Evolutionary conservation across 2,329 filamentous ascomycete species (phyloP), one percentile per base, ranked within the genome.

Genomic region (Metarhizium brunneum): DNA sequence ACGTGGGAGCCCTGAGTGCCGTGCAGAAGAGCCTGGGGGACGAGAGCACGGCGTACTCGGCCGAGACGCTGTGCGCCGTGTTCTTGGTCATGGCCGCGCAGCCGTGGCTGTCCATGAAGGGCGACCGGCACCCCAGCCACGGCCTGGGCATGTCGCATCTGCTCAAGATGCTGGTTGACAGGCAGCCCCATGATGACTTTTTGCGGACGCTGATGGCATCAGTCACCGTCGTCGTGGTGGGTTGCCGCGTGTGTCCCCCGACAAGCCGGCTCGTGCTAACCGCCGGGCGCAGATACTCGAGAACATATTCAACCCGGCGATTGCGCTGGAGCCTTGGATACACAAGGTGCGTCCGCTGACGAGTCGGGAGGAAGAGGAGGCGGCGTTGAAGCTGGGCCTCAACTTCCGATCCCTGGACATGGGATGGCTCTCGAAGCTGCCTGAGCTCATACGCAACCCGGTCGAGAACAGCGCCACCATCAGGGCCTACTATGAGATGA

Each of bases 11-110:
- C 0, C 56, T 72, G 7, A 62, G 56, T 5, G 58, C 62, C 1
- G 59, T 72, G 29, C 61, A 65, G 6, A 47, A 52, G 3, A 62
- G 61, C 42, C 45, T 72, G 2, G 57, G 59, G 35, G 60, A 70
- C 14, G 64, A 68, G 0, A 54, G 29, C 0, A 65, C 62, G 14
- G 64, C 64, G 3, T 58, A 59, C 10, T 66, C 66, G 2, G 58
- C 63, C 0, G 69, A 72, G 18, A 71, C 69, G 0, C 62, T 72
- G 45, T 70, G 69, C 14, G 67, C 70, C 5, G 65, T 73, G 6
- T 72, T 71, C 52, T 54, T 73, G 6, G 58, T 71, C 29, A 68
- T 70, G 64, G 64, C 72, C 35, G 66, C 62, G 11, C 68, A 72
- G 61, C 69, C 64, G 1, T 72, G 70, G 69, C 59, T 69, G 1